These are phyloP conservation scores for Nannizziopsis barbatae DNA, from an alignment of 2,329 filamentous ascomycete genomes.

Conservation along the genomic window DNA sequence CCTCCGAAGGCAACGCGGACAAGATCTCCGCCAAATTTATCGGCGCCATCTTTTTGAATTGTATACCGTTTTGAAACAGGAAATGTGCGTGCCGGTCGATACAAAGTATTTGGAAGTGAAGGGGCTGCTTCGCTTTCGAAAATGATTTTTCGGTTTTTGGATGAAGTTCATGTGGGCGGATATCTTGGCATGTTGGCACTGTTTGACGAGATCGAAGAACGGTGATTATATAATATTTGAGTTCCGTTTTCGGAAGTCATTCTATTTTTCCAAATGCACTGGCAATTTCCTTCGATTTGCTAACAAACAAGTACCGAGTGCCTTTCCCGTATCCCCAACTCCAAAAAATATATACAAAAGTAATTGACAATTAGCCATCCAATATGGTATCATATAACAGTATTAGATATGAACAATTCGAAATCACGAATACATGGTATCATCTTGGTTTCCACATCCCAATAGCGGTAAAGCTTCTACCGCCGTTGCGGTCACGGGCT, in stretches of 20 bases:
- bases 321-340: neutral
- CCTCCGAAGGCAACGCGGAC: slow-evolving; percentile 59
- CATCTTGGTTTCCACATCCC: neutral
- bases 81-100: neutral
- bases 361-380: neutral
- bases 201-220: neutral
- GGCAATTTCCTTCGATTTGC: too few relatives aligned
- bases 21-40: slow-evolving; percentile 55
- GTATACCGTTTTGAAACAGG: neutral
- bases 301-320: neutral
- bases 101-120: neutral
- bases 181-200: slow-evolving; percentile 4
- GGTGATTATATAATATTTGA: neutral
- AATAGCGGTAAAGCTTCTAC: neutral
- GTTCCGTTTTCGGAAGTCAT: too few relatives aligned
- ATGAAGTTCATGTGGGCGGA: slow-evolving; percentile 7
- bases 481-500: neutral
- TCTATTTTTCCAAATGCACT: too few relatives aligned
- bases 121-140: neutral
- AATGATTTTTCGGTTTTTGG: neutral
- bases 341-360: neutral
- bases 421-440: slow-evolving; percentile 15
- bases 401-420: neutral
- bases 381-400: neutral
- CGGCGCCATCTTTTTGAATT: slow-evolving; percentile 35